Percentiles rank a stretch among this genome's conserved stretches.
phyloP scores from a whole-genome alignment of 2,329 filamentous ascomycete species.

The Alternaria metachromatica region DNA sequence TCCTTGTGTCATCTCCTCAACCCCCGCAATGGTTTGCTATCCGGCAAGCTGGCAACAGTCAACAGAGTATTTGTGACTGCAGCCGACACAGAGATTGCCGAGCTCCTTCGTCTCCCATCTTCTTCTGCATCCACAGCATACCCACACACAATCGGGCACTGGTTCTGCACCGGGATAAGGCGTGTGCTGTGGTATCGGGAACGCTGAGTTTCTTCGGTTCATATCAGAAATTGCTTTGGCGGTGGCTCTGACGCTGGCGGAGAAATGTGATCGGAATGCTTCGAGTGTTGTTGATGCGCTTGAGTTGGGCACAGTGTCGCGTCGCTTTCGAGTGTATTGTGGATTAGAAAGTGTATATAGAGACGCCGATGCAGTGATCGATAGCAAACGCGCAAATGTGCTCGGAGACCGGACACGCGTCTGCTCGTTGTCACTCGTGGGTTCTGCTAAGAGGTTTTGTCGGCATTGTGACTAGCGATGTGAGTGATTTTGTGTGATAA shows the following conservation, averaged over 20 bases:
- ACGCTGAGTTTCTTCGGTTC: neutral
- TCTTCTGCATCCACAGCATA: conserved; percentile 20
- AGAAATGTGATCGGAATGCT: neutral
- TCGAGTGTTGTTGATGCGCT: neutral
- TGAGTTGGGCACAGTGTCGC: neutral
- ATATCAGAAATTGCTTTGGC: neutral
- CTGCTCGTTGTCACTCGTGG: neutral
- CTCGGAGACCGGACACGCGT: neutral
- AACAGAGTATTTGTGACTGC: conserved; percentile 16
- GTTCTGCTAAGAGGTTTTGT: neutral
- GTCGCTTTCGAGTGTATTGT: neutral
- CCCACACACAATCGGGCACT: conserved; percentile 17
- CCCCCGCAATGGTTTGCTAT: neutral
- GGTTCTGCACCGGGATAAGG: conserved; percentile 17
- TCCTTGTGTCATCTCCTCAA: neutral
- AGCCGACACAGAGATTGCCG: conserved; percentile 19
- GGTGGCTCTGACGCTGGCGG: neutral
- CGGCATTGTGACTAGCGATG: neutral
- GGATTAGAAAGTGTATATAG: neutral
- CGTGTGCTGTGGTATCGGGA: neutral
- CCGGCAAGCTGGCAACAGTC: conserved; percentile 14
- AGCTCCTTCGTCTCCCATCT: conserved; percentile 20
- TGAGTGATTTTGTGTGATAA: neutral
- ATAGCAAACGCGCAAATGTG: neutral
- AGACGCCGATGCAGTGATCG: neutral